Evolutionary conservation across 495 filamentous ascomycete species (phyloP), one percentile per base, ranked within the genome.

Genomic region (Saxophila tyrrhenica): DNA sequence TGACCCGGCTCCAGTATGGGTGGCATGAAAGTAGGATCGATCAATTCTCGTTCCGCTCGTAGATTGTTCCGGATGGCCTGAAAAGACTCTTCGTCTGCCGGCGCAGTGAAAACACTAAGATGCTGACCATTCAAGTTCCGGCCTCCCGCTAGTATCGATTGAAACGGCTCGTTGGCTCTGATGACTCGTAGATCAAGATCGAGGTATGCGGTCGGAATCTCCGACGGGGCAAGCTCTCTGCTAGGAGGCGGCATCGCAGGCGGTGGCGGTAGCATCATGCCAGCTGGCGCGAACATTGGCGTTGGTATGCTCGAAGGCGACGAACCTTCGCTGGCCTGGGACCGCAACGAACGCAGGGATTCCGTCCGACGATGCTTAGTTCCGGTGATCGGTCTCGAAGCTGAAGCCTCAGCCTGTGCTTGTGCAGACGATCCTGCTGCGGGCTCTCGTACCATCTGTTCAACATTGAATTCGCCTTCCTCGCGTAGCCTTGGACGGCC

Each of bases 401-500:
- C 16, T 24, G 49, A 42, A 41, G 49, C 39, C 11, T 21, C 41
- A 7, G 41, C 41, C 25, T 41, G 19, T 1, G 41, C 17, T 15
- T 43, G 22, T 16, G 38, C n/a, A 3, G 39, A 5, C 25, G 21
- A 11, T 5, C n/a, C 20, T 23, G 45, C 29, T 2, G 38, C 23
- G 42, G 39, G 42, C 9, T 49, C 49, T 5, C 25, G 35, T 23
- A 35, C 15, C 41, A 29, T 42, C 29, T 44, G 48, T 25, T 57
- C 32, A 13, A 25, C 51, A n/a, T 17, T 35, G 29, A 54, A 41
- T 25, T 74, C 72, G 48, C 80, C 76, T 50, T 96, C 92, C 62
- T 95, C 89, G 65, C 91, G 85, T 63, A 98, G 74, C 49, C 92
- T 84, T 61, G 92, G 92, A 53, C 92, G 78, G 20, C 92, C 92